These are phyloP conservation scores for Cutaneotrichosporon sp. DNA, from an alignment of 1,284 basidiomycete species.

Conservation along the genomic window DNA sequence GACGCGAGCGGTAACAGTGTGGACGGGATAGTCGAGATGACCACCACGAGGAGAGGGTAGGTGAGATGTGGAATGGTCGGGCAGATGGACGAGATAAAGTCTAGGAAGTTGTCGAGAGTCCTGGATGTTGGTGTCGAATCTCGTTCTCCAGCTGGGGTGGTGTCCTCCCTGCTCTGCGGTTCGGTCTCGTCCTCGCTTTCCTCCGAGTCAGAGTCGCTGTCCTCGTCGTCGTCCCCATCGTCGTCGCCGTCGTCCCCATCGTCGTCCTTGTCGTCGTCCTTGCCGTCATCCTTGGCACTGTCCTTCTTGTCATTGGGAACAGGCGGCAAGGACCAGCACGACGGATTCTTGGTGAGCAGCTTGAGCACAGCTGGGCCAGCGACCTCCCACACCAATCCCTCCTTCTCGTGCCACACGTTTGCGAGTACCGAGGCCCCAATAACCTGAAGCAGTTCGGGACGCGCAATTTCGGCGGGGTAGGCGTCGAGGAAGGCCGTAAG, in stretches of 20 bases:
- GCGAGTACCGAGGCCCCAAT: conserved; percentile 61
- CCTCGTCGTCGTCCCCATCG: conserved; percentile 33
- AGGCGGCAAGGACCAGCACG: conserved; percentile 57
- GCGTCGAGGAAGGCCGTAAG: conserved; percentile 29
- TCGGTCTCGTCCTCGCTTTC: conserved; percentile 41
- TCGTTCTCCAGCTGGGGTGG: not conserved
- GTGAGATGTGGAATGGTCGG: conserved; percentile 42
- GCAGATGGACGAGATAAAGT: conserved; percentile 42
- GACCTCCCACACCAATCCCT: conserved; percentile 58
- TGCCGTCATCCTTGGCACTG: conserved; percentile 11
- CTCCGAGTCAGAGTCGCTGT: conserved; percentile 30
- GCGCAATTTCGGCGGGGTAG: conserved; percentile 25
- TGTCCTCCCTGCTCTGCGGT: conserved; percentile 7
- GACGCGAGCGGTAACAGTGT: conserved; percentile 28
- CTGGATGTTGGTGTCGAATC: conserved; percentile 12
- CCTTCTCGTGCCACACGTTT: conserved; percentile 71
- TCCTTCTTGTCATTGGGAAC: not conserved
- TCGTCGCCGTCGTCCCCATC: conserved; percentile 46
- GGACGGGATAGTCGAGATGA: conserved; percentile 38
- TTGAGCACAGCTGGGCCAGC: conserved; percentile 67
- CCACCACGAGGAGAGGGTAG: conserved; percentile 38
- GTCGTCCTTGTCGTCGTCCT: conserved; percentile 21
- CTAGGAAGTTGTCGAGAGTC: conserved; percentile 56
- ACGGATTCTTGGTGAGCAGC: conserved; percentile 63
- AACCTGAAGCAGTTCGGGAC: conserved; percentile 34